Base-by-base conservation (phyloP, 306 rosid genomes). In the Cicer chorassanicum region DNA sequence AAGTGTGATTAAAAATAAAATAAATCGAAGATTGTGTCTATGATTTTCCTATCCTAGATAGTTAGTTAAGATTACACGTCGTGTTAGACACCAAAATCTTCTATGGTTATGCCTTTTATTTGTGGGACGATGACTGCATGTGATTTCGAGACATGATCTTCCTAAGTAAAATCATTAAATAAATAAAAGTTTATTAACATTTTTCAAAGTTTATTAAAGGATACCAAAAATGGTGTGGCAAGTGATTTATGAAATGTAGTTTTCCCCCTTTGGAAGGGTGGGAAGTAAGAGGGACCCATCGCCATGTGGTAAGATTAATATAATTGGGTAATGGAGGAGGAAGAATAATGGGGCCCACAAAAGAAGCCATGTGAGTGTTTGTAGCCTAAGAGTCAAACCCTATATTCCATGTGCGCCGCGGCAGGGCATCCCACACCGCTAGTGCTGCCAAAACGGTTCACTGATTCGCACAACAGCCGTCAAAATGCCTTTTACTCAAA, bases 401-500 rank as follows among this genome's bases (percentile, higher is more conserved):
- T 78, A 83, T 78, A 83, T 82, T 77, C 98, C 98, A 92, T 88
- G 96, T 87, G 98, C 96, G 90, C 74, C 88, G 91, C 82, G 90
- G 78, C 76, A 80, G 96, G 93, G 94, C 86, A 76, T 89, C 89
- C 95, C n/a, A n/a, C n/a, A n/a, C n/a, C n/a, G n/a, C 92, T 16
- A 16, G 1, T 1, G 1, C n/a, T n/a, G n/a, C n/a, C n/a, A n/a
- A n/a, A n/a, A n/a, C 21, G 21, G 21, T 19, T 19, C 21, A 19
- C 1, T 19, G 0, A 19, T 19, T 19, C 21, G 21, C 21, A 19
- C 21, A 19, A 19, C 21, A 19, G 1, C 21, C 21, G 21, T 19
- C 21, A 19, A 19, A 0, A 19, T 19, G 21, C 18, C 18, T 16
- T 16, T 16, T 16, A 16, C 1, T 16, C 18, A 16, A 16, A 16